A percentile compares a stretch with the other conserved stretches of the same genome.
phyloP scores from a whole-genome alignment of 306 rosid genomes.

The Coriaria nepalensis region DNA sequence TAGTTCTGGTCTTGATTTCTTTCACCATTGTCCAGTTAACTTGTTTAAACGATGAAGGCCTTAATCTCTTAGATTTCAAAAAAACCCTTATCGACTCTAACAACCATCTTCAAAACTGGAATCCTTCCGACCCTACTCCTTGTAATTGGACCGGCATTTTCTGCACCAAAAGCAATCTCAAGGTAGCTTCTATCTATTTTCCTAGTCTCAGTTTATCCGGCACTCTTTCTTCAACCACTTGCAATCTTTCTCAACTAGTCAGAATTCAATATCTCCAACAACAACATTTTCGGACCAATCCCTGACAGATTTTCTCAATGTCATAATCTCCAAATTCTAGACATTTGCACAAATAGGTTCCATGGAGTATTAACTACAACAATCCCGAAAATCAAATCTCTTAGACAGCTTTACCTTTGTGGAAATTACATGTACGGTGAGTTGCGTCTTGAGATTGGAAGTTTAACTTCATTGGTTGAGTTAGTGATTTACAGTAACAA shows the following conservation, averaged over 20 bases:
- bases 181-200: constrained; percentile 51
- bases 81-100: constrained; percentile 27
- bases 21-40: constrained; percentile 15
- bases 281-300: constrained; percentile 48
- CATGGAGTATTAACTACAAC: constrained; percentile 36
- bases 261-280: constrained; percentile 48
- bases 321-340: constrained; percentile 40
- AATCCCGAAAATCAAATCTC: constrained; percentile 29
- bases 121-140: constrained; percentile 39
- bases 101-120: constrained; percentile 44
- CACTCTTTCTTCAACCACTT: constrained; percentile 36
- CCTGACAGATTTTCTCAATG: constrained; percentile 35
- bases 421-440: constrained; percentile 52
- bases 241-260: constrained; percentile 36
- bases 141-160: constrained; percentile 62
- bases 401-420: constrained; percentile 51
- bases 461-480: constrained; percentile 43
- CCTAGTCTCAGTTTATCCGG: constrained; percentile 43
- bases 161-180: constrained; percentile 22
- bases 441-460: constrained; percentile 40
- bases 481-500: constrained; percentile 58
- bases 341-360: constrained; percentile 69
- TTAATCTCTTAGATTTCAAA: constrained; percentile 41
- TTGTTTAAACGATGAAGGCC: constrained; percentile 43
- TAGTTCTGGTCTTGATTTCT: constrained; percentile 17